A percentile compares a stretch with the other conserved stretches of the same genome.
These are phyloP conservation scores for Lecanosticta acicola DNA, from an alignment of 2,329 filamentous ascomycete genomes.

Conservation along the genomic window DNA sequence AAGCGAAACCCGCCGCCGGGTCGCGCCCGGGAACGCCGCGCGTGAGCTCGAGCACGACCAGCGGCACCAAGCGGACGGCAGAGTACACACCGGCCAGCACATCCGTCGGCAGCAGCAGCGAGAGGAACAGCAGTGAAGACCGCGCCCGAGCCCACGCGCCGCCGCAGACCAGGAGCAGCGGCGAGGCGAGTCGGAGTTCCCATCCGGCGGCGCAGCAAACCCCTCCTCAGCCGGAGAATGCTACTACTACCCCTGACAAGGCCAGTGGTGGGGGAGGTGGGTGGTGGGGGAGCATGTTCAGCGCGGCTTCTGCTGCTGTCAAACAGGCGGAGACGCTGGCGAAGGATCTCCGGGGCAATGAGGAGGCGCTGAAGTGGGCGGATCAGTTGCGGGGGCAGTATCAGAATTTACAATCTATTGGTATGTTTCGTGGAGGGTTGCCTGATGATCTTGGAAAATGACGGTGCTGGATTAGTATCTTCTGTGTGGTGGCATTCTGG, in stretches of 20 bases:
- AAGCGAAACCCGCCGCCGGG: slow-evolving; percentile 59
- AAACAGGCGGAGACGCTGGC: slow-evolving; percentile 91
- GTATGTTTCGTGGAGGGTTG: slow-evolving; percentile 40
- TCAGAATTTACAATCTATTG: slow-evolving; percentile 70
- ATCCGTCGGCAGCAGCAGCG: slow-evolving; percentile 43
- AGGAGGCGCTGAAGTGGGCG: slow-evolving; percentile 94
- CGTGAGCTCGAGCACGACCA: slow-evolving; percentile 44
- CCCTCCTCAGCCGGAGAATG: slow-evolving; percentile 52
- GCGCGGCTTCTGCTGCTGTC: slow-evolving; percentile 74
- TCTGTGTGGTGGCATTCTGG: too few relatives aligned
- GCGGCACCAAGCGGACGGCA: slow-evolving; percentile 32
- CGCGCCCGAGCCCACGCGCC: slow-evolving; percentile 36
- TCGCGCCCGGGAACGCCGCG: slow-evolving; percentile 80
- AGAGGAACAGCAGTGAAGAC: slow-evolving; percentile 59
- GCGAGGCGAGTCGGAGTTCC: slow-evolving; percentile 66
- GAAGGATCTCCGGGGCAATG: slow-evolving; percentile 91
- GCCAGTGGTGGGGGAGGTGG: slow-evolving; percentile 49
- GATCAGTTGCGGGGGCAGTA: slow-evolving; percentile 75
- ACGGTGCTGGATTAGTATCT: too few relatives aligned
- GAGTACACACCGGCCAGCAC: slow-evolving; percentile 47
- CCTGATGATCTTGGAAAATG: too few relatives aligned
- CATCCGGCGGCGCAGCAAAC: slow-evolving; percentile 70
- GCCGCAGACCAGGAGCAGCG: slow-evolving; percentile 60
- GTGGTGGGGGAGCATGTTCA: slow-evolving; percentile 84
- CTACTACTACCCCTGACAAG: slow-evolving; percentile 45